Evolutionary conservation across 371 early-diverging fungal genomes (phyloP), one percentile per base, ranked within the genome.

Genomic region (Thermomucor indicae-seudaticae): DNA sequence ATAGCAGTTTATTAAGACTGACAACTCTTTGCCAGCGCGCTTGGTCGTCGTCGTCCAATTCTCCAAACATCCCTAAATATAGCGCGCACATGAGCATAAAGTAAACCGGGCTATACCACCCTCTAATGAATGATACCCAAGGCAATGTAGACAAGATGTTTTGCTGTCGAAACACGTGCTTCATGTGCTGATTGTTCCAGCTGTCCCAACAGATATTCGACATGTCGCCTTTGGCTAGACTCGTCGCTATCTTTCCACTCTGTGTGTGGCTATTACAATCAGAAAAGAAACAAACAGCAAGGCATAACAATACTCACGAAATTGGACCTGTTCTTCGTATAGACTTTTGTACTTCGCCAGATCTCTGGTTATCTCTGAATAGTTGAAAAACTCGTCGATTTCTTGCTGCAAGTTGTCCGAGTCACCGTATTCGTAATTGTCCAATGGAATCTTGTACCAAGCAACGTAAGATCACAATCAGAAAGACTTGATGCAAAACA

Each of bases 301-400:
- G 45, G 22, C 7, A 17, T 20, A 31, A 20, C 11, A 16, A 6
- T 10, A 30, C n/a, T 48, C 44, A 44, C 52, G 58, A 34, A 65
- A 72, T 51, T 51, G 56, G 55, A n/a, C 55, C 57, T 45, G 72
- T 70, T n/a, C 55, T 48, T 71, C 64, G 19, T 72, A 70, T 44
- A 75, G 75, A 19, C 59, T 47, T 28, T 57, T 56, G 32, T 70
- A 62, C 6, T 75, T 66, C 25, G 75, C 74, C 19, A 72, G 50
- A 20, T 80, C 71, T 38, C 69, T 60, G 6, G 66, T 53, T 2
- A 75, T 66, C 58, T 91, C 89, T 7, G 67, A 64, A 60, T 84
- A 86, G 41, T 75, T 72, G 55, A 79, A 88, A 44, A 91, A 88
- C 41, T 91, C 91, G 59, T 88, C 82, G 51, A 87, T 71, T 57